phyloP scores from a whole-genome alignment of 2,329 filamentous ascomycete species.

The Aphanoascus verrucosus region DNA sequence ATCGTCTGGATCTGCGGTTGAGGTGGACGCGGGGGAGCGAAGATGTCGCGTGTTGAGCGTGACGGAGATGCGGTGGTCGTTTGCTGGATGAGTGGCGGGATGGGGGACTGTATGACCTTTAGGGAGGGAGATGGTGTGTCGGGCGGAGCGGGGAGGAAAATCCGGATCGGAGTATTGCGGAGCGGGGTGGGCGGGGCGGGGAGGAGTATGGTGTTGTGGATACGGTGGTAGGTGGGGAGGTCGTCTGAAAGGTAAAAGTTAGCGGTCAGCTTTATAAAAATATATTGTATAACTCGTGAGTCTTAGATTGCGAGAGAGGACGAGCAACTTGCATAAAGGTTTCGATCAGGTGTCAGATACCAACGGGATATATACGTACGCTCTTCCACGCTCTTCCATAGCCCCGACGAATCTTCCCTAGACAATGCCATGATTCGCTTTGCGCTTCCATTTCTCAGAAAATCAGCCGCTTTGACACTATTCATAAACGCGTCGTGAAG shows the following conservation, averaged over 20 bases:
- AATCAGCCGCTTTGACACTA: slow-evolving; percentile 71
- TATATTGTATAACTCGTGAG: no score
- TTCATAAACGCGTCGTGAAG: slow-evolving; percentile 59
- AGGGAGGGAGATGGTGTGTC: slow-evolving; percentile 40
- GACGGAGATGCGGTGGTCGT: slow-evolving; percentile 17
- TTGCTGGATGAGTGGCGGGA: slow-evolving; percentile 43
- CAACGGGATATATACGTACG: slow-evolving; percentile 38
- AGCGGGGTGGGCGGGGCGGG: slow-evolving; percentile 57
- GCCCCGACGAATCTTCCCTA: slow-evolving; percentile 67
- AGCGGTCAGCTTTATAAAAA: background rate
- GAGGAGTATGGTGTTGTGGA: slow-evolving; percentile 67
- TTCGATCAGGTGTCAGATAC: no score
- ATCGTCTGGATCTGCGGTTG: slow-evolving; percentile 53
- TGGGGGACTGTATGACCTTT: slow-evolving; percentile 64
- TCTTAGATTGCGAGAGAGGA: no score
- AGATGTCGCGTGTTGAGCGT: slow-evolving; percentile 14
- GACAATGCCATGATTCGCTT: slow-evolving; percentile 84
- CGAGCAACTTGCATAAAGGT: background rate
- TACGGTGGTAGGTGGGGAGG: slow-evolving; percentile 57
- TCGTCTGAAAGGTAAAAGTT: slow-evolving; percentile 47
- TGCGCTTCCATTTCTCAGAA: slow-evolving; percentile 74
- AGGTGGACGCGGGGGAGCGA: slow-evolving; percentile 13
- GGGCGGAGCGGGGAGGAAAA: slow-evolving; percentile 68
- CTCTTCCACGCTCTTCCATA: slow-evolving; percentile 72
- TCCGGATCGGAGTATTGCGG: slow-evolving; percentile 71